Base-by-base conservation (phyloP, 73 alveolate species). In the Effrenium voratum region DNA sequence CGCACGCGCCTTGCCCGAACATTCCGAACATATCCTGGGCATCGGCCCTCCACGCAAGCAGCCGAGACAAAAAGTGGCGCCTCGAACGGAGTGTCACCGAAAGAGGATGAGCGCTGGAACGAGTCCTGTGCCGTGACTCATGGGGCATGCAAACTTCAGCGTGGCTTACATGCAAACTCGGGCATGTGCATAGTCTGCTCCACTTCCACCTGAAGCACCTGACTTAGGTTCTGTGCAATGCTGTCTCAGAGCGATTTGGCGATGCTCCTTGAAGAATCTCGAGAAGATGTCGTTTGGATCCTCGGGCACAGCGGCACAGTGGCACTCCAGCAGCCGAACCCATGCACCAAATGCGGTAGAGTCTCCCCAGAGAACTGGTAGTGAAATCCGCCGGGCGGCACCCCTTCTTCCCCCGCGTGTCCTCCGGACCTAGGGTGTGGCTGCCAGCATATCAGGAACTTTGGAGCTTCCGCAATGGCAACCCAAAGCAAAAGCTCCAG, bases 201-300 rank as follows among this genome's bases (percentile, higher is more conserved):
- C 63, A 52, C 63, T 12, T 52, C 26, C 63, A 12, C 63, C 63
- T 52, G 19, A 8, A 8, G 26, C 63, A 52, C 63, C 63, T 19
- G 26, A 52, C 63, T 52, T 19, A 52, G n/a, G n/a, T n/a, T n/a
- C n/a, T n/a, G n/a, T n/a, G n/a, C n/a, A n/a, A n/a, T n/a, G n/a
- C n/a, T n/a, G n/a, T n/a, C n/a, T n/a, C n/a, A n/a, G n/a, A n/a
- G n/a, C n/a, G n/a, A n/a, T n/a, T n/a, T n/a, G n/a, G n/a, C n/a
- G n/a, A n/a, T n/a, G n/a, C 63, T 40, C 96, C 96, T 90, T 90
- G 96, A 90, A 90, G 72, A 90, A 90, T 52, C 96, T 77, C 30
- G 96, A 85, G 55, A 90, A 90, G 55, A 90, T 76, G 57, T 90
- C 96, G 41, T 90, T 90, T 55, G 96, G 96, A 68, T 90, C 96